phyloP scores from a whole-genome alignment of 257 asterid species.

The Paulownia fortunei region DNA sequence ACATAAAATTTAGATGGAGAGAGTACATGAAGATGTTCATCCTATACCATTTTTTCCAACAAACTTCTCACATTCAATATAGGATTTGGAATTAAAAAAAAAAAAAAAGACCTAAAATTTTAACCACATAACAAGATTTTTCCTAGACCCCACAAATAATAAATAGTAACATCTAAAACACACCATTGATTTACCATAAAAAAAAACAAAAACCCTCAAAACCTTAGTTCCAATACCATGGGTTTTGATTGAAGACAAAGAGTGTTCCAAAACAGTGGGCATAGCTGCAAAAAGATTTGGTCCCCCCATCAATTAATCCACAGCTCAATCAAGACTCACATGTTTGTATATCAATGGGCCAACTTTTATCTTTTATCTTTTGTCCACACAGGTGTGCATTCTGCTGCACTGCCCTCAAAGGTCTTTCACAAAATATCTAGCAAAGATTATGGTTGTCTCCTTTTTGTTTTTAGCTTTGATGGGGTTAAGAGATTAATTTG shows the following conservation, averaged over 20 bases:
- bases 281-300: background rate
- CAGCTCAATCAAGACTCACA: background rate
- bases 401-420: background rate
- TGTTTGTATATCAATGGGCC: constrained; percentile 26
- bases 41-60: background rate
- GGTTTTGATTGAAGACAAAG: constrained; percentile 22
- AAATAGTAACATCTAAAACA: background rate
- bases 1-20: no score
- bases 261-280: constrained; percentile 15
- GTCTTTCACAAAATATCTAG: constrained; percentile 8
- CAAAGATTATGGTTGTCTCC: background rate
- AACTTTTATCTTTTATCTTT: background rate
- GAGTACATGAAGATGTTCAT: background rate
- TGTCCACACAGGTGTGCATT: constrained; percentile 3
- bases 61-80: background rate
- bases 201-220: background rate
- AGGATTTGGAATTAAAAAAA: background rate
- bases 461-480: background rate
- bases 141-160: background rate
- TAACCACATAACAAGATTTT: constrained; percentile 14
- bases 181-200: background rate
- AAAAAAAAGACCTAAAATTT: background rate
- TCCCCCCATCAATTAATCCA: constrained; percentile 7
- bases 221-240: background rate
- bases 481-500: no score